Percentiles rank a stretch among this genome's conserved stretches.
Evolutionary conservation across 2,329 filamentous ascomycete genomes (phyloP).

Genomic region (Diaporthe eres): DNA sequence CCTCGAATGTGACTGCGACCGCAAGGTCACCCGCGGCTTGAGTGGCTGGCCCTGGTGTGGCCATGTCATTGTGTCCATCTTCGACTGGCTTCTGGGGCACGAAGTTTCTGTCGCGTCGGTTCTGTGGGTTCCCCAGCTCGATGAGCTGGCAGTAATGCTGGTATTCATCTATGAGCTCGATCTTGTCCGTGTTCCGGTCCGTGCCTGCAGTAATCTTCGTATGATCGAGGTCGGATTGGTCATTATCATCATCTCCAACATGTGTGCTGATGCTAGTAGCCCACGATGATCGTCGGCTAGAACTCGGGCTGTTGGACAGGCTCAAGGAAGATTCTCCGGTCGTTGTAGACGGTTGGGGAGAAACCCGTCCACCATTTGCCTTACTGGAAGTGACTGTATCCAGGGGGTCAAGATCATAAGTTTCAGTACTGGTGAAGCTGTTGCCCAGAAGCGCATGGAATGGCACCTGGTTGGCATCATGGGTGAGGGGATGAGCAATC

Average conservation of each 20-base stretch:
- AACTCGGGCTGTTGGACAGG: not conserved
- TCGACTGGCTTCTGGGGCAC: fast-evolving
- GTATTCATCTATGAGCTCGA: not conserved
- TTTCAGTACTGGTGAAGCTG: too few relatives aligned
- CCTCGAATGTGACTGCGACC: too few relatives aligned
- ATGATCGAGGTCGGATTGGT: not conserved
- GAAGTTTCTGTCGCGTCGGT: not conserved
- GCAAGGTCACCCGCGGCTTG: too few relatives aligned
- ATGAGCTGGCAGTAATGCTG: conserved; percentile 16
- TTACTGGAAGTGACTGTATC: too few relatives aligned
- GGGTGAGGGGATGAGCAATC: fast-evolving
- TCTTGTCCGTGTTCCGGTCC: not conserved
- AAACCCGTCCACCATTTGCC: not conserved
- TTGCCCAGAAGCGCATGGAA: too few relatives aligned
- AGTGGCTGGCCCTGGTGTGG: too few relatives aligned
- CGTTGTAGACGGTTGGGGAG: not conserved
- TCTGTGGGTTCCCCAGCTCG: not conserved
- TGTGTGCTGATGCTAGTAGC: conserved; percentile 19
- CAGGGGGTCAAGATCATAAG: not conserved
- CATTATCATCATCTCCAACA: not conserved
- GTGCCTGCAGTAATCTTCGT: fast-evolving
- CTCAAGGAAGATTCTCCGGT: not conserved
- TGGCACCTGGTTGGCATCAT: too few relatives aligned
- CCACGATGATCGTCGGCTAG: conserved; percentile 17
- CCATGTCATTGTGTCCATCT: not conserved